Conservation (phyloP, 805 yeast species). For the Candida boleticola region DNA sequence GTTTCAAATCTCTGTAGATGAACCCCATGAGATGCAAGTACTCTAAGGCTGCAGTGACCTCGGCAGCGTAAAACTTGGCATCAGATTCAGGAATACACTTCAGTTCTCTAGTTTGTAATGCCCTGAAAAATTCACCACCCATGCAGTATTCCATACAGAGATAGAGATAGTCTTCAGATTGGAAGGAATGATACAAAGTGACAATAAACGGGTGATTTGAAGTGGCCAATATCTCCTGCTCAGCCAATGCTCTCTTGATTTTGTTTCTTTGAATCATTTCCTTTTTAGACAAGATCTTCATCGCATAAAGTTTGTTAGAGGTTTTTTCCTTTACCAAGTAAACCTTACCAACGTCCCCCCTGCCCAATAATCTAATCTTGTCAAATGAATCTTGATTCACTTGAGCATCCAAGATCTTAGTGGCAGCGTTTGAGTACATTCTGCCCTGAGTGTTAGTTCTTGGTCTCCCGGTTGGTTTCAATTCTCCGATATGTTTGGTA, state of each 20-base stretch:
- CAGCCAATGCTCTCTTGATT: constrained; percentile 91
- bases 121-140: constrained; percentile 99
- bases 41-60: constrained; percentile 95
- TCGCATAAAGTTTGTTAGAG: constrained; percentile 76
- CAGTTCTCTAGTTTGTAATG: constrained; percentile 84
- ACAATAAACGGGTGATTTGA: constrained; percentile 97
- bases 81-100: constrained; percentile 85
- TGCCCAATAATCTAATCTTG: constrained; percentile 84
- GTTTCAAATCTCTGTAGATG: constrained; percentile 93
- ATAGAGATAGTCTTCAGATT: constrained; percentile 85
- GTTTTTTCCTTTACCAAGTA: constrained; percentile 83
- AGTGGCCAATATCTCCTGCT: constrained; percentile 93
- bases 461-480: constrained; percentile 34
- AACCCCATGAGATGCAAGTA: constrained; percentile 96
- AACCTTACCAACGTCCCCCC: constrained; percentile 98
- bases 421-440: constrained; percentile 71
- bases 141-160: constrained; percentile 98
- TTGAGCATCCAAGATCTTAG: constrained; percentile 69
- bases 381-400: constrained; percentile 88
- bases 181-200: constrained; percentile 93
- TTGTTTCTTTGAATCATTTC: constrained; percentile 96
- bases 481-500: constrained; percentile 43
- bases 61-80: constrained; percentile 93
- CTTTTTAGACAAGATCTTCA: constrained; percentile 85
- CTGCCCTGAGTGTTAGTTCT: constrained; percentile 46